Evolutionary conservation across 176 grass and related monocot genomes (phyloP), one percentile per base, ranked within the genome.

Genomic region (Aegilops sharonensis): DNA sequence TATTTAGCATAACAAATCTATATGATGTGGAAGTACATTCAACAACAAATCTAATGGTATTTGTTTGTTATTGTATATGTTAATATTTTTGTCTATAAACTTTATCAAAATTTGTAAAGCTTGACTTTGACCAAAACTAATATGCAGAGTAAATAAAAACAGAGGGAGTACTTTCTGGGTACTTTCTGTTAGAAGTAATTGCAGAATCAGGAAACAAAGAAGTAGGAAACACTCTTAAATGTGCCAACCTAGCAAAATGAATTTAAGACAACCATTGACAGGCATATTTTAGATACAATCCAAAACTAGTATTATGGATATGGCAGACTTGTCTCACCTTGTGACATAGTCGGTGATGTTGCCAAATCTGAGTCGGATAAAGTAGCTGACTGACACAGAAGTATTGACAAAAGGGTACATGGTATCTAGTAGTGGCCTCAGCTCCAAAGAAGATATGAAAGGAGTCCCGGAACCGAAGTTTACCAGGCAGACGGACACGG

Each of bases 401-500:
- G 1, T 17, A 11, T 78, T 78, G 20, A 78, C 37, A 17, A 67
- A 76, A 4, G 61, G 24, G 37, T 56, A 85, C 83, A 78, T 85
- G 0, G 24, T 2, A 20, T 76, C 71, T 9, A 27, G 29, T 8
- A 85, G 1, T 40, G 20, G 39, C 25, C 83, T 68, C 63, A 85
- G 6, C 18, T 57, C 83, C 61, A 78, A 15, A 20, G 73, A 32
- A 1, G 83, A 85, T 11, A 85, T 18, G 74, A 78, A 85, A 5
- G 84, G 74, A 68, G 0, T 69, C 18, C 84, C 84, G 3, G 9
- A 67, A 7, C 59, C 84, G 0, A 78, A 17, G 29, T 85, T 78
- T 35, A 85, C 9, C 43, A 85, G 40, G n/a, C 84, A 85, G 5
- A 85, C 79, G 0, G 69, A 88, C 3, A 68, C 2, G 9, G 8